Evolutionary conservation across 2,329 filamentous ascomycete species (phyloP).

Genomic region (Pezicula rhizophila): DNA sequence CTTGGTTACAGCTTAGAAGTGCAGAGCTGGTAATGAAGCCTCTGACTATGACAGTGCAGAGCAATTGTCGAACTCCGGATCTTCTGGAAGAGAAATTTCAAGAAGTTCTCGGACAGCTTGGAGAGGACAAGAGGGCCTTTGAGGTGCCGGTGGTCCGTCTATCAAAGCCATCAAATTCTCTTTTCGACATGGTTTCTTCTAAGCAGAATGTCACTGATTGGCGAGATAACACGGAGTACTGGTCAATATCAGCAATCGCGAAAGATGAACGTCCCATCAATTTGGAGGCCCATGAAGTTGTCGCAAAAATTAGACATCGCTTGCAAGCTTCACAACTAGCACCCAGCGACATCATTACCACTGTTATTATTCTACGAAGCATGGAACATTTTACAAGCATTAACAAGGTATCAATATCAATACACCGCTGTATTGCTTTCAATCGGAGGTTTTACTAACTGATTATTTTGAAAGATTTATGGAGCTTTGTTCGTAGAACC

Average conservation of each 20-base stretch:
- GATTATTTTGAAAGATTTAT: constrained; percentile 46
- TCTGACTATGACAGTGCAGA: constrained; percentile 26
- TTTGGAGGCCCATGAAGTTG: constrained; percentile 42
- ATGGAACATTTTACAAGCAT: constrained; percentile 75
- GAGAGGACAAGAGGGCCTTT: neutral
- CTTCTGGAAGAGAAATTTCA: constrained; percentile 61
- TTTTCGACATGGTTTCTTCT: neutral
- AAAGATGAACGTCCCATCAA: constrained; percentile 28
- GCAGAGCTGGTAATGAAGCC: constrained; percentile 41
- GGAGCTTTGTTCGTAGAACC: constrained; percentile 66
- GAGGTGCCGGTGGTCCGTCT: neutral
- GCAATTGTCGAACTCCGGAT: constrained; percentile 48
- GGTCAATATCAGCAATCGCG: constrained; percentile 11
- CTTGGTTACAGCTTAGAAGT: constrained; percentile 59
- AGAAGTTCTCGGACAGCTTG: constrained; percentile 11
- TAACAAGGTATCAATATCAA: constrained; percentile 44
- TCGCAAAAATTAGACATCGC: constrained; percentile 37
- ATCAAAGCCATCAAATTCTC: neutral
- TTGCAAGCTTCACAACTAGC: constrained; percentile 32
- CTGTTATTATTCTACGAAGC: constrained; percentile 63
- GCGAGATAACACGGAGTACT: constrained; percentile 7
- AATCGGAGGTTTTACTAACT: neutral
- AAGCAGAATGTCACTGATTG: too few species aligned
- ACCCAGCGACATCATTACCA: constrained; percentile 43
- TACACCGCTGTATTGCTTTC: neutral